A percentile compares a stretch with the other conserved stretches of the same genome.
Conservation (phyloP, 805 yeast genomes). For the Sungouiella thailandica region DNA sequence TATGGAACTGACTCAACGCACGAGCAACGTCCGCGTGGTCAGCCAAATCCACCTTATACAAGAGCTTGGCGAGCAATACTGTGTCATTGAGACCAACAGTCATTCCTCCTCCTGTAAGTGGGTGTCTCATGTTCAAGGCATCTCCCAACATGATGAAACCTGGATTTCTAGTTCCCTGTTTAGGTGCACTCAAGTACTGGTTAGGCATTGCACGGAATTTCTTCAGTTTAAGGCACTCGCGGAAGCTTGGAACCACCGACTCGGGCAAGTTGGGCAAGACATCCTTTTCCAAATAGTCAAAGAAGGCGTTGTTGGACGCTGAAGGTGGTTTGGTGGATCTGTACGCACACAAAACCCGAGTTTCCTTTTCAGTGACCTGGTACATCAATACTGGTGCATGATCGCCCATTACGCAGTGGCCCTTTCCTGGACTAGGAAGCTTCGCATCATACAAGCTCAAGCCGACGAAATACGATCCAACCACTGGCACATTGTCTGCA, state of each 20-base stretch:
- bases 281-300: slow-evolving; percentile 50
- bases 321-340: slow-evolving; percentile 72
- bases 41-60: slow-evolving; percentile 50
- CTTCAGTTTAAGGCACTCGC: slow-evolving; percentile 48
- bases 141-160: slow-evolving; percentile 89
- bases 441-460: slow-evolving; percentile 67
- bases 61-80: slow-evolving; percentile 56
- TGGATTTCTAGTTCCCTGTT: slow-evolving; percentile 47
- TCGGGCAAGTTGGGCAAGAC: slow-evolving; percentile 72
- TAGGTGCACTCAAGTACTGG: slow-evolving; percentile 77
- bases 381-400: slow-evolving; percentile 88
- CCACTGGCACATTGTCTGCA: slow-evolving; percentile 54
- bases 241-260: slow-evolving; percentile 60
- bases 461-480: slow-evolving; percentile 86
- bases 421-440: slow-evolving; percentile 71
- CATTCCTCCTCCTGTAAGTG: slow-evolving; percentile 99
- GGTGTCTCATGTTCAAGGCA: slow-evolving; percentile 96
- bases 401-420: slow-evolving; percentile 83
- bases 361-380: slow-evolving; percentile 77
- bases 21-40: slow-evolving; percentile 55
- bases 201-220: slow-evolving; percentile 88
- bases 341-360: slow-evolving; percentile 87
- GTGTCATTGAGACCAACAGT: slow-evolving; percentile 93
- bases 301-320: slow-evolving; percentile 48
- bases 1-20: slow-evolving; percentile 64